Percentiles rank a stretch among this genome's conserved stretches.
Evolutionary conservation across 495 filamentous ascomycete species (phyloP).

Genomic region (Aspergillus panamensis): DNA sequence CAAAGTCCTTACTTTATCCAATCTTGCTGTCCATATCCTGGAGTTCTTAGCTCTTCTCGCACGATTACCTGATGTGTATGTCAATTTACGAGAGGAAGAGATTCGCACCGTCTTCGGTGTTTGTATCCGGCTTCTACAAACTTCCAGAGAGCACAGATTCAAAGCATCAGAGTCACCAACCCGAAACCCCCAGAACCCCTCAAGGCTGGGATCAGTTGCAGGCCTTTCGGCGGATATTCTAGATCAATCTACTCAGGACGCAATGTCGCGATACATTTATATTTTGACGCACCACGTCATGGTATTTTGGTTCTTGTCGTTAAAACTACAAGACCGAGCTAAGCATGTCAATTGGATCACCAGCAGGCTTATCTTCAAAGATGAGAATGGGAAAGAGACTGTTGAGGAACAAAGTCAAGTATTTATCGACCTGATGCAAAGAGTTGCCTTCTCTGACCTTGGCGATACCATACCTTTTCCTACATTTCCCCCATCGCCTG

Average conservation of each 20-base stretch:
- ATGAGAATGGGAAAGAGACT: slow-evolving; percentile 66
- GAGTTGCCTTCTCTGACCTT: slow-evolving; percentile 80
- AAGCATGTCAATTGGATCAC: slow-evolving; percentile 88
- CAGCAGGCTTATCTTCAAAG: slow-evolving; percentile 72
- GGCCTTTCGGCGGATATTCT: slow-evolving; percentile 28
- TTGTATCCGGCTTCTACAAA: slow-evolving; percentile 86
- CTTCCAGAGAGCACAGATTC: slow-evolving; percentile 55
- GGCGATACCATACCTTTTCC: slow-evolving; percentile 51
- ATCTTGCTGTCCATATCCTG: slow-evolving; percentile 88
- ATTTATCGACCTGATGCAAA: slow-evolving; percentile 93
- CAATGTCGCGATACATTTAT: slow-evolving; percentile 75
- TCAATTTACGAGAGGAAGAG: slow-evolving; percentile 82
- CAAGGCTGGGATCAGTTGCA: slow-evolving; percentile 41
- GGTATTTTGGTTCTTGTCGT: slow-evolving; percentile 90
- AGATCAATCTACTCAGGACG: slow-evolving; percentile 36
- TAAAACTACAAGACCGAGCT: slow-evolving; percentile 77
- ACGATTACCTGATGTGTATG: slow-evolving; percentile 76
- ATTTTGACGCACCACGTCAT: slow-evolving; percentile 92
- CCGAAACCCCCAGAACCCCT: slow-evolving; percentile 28
- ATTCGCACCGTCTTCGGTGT: slow-evolving; percentile 92
- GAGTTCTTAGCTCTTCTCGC: slow-evolving; percentile 88
- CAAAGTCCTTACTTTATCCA: slow-evolving; percentile 87
- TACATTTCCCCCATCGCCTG: slow-evolving; percentile 57
- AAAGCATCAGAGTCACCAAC: slow-evolving; percentile 36
- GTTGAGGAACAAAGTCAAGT: slow-evolving; percentile 92